phyloP scores from a whole-genome alignment of 106 monocot species.

The Narthecium ossifragum region DNA sequence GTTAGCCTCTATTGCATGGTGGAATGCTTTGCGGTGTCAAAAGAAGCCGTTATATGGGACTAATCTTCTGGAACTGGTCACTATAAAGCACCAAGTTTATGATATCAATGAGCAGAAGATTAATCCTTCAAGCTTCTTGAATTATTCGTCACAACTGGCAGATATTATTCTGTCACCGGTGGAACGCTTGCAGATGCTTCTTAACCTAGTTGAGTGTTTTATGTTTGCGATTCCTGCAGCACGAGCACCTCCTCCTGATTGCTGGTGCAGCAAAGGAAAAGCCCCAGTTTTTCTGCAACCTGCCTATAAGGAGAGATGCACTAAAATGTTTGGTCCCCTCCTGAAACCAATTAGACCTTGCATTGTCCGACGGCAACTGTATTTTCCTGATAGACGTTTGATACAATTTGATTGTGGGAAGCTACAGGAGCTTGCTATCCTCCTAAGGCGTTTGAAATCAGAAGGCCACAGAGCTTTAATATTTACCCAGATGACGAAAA shows the following conservation, averaged over 20 bases:
- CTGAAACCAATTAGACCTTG: constrained; percentile 70
- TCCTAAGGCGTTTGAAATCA: constrained; percentile 72
- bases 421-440: constrained; percentile 79
- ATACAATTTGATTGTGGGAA: constrained; percentile 99
- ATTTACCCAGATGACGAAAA: constrained; percentile 99
- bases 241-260: constrained; percentile 64
- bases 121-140: constrained; percentile 68
- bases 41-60: constrained; percentile 86
- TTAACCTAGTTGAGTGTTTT: constrained; percentile 72
- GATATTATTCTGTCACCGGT: constrained; percentile 68
- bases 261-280: constrained; percentile 72
- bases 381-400: constrained; percentile 94
- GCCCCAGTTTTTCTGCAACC: constrained; percentile 51
- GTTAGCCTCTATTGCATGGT: constrained; percentile 74
- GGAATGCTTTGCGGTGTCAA: constrained; percentile 72
- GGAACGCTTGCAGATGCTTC: constrained; percentile 62
- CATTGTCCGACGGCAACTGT: constrained; percentile 91
- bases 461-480: constrained; percentile 95
- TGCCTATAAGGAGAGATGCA: constrained; percentile 42
- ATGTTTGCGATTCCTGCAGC: constrained; percentile 98
- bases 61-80: constrained; percentile 63
- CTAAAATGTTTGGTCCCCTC: constrained; percentile 56
- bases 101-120: constrained; percentile 69
- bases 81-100: constrained; percentile 61
- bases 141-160: constrained; percentile 77